These are phyloP conservation scores for Cardamine occulta DNA, from an alignment of 345 rosid species.

Conservation along the genomic window DNA sequence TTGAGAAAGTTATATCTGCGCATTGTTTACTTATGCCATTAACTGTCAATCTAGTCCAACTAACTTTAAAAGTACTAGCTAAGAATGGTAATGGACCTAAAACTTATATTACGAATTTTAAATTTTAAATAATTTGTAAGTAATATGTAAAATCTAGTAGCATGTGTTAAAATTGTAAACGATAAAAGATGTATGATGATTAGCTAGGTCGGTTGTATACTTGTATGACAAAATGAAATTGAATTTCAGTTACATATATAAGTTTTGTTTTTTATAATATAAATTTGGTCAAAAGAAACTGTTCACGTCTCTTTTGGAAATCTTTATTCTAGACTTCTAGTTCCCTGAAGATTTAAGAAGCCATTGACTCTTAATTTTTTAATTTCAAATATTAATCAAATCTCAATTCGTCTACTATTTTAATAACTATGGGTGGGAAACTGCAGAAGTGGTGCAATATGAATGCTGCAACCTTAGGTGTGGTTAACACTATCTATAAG, in stretches of 20 bases:
- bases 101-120: neutral
- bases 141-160: neutral
- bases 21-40: neutral
- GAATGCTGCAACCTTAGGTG: neutral
- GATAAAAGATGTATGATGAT: neutral
- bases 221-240: neutral
- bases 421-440: neutral
- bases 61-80: neutral
- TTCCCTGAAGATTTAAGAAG: neutral
- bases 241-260: neutral
- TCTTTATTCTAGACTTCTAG: neutral
- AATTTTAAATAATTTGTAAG: neutral
- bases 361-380: neutral
- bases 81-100: neutral
- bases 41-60: neutral
- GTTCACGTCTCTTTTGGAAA: neutral
- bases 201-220: constrained; percentile 12
- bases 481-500: neutral
- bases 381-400: neutral
- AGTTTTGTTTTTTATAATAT: neutral
- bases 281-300: constrained; percentile 1
- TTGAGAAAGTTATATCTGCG: neutral
- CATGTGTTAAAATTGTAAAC: neutral
- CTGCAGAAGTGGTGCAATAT: neutral
- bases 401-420: constrained; percentile 11